Evolutionary conservation across 345 rosid species (phyloP).

Genomic region (Limnanthes douglasii): DNA sequence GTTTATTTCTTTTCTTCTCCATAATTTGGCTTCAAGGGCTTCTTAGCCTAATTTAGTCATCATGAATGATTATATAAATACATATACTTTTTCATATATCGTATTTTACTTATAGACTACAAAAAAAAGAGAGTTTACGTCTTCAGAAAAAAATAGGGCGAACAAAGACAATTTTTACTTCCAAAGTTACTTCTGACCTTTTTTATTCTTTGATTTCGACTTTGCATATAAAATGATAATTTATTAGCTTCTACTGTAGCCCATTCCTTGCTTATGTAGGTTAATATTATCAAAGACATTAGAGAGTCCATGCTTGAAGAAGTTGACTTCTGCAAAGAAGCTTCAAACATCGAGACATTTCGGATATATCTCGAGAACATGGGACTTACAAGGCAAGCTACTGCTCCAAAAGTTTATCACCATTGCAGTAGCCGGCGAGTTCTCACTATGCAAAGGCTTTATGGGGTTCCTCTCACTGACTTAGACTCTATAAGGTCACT

Average conservation of each 20-base stretch:
- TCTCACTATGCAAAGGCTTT: slow-evolving; percentile 93
- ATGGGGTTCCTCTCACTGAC: slow-evolving; percentile 97
- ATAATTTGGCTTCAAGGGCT: too few relatives aligned
- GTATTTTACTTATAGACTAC: too few relatives aligned
- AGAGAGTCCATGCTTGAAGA: slow-evolving; percentile 97
- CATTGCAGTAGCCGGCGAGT: slow-evolving; percentile 76
- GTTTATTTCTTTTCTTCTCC: too few relatives aligned
- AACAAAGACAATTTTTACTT: too few relatives aligned
- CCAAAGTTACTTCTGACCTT: slow-evolving; percentile 4
- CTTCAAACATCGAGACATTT: slow-evolving; percentile 65
- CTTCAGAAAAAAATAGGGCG: too few relatives aligned
- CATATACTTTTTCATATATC: too few relatives aligned
- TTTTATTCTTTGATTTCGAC: not conserved
- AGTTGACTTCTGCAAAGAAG: slow-evolving; percentile 89
- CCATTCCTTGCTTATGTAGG: slow-evolving; percentile 23
- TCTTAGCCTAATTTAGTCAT: too few relatives aligned
- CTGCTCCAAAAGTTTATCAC: slow-evolving; percentile 77
- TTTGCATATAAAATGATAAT: not conserved
- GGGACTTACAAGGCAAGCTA: slow-evolving; percentile 86
- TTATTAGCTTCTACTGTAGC: slow-evolving; percentile 2
- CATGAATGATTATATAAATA: too few relatives aligned
- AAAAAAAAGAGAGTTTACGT: too few relatives aligned
- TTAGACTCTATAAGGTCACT: slow-evolving; percentile 80
- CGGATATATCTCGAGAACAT: slow-evolving; percentile 67
- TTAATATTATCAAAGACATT: slow-evolving; percentile 78